phyloP scores from a whole-genome alignment of 108 stramenopile genomes.

The Craspedostauros australis region DNA sequence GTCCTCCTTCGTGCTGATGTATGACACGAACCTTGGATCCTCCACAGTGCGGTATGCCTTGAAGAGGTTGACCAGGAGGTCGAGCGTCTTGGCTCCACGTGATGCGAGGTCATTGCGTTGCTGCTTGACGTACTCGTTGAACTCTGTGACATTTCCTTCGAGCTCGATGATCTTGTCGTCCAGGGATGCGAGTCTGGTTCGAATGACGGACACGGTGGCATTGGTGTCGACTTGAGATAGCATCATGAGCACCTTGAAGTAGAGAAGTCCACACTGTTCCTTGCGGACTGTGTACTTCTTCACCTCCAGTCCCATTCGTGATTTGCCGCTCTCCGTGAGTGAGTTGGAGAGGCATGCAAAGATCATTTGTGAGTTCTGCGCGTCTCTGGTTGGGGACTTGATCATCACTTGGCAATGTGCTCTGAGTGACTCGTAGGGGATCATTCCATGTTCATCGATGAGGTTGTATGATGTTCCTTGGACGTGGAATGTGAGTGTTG shows the following conservation, averaged over 20 bases:
- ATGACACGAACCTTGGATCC: slow-evolving; percentile 14
- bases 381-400: too few species aligned
- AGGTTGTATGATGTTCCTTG: too few species aligned
- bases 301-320: neutral
- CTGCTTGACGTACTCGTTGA: slow-evolving; percentile 22
- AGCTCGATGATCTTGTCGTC: slow-evolving; percentile 12
- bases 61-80: slow-evolving; percentile 32
- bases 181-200: slow-evolving; percentile 7
- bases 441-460: too few species aligned
- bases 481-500: too few species aligned
- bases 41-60: slow-evolving; percentile 13
- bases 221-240: slow-evolving; percentile 12
- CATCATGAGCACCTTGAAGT: slow-evolving; percentile 26
- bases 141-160: slow-evolving; percentile 15
- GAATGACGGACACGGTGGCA: slow-evolving; percentile 13
- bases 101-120: slow-evolving; percentile 4
- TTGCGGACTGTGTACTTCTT: neutral
- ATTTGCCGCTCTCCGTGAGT: neutral
- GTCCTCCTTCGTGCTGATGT: slow-evolving; percentile 18
- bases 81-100: slow-evolving; percentile 5
- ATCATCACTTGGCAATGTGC: too few species aligned
- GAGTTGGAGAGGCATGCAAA: neutral
- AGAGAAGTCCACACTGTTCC: neutral
- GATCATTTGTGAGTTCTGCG: slow-evolving; percentile 2
- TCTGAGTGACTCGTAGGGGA: too few species aligned